Evolutionary conservation across 2,329 filamentous ascomycete genomes (phyloP).

Genomic region (Sphaerulina populicola): DNA sequence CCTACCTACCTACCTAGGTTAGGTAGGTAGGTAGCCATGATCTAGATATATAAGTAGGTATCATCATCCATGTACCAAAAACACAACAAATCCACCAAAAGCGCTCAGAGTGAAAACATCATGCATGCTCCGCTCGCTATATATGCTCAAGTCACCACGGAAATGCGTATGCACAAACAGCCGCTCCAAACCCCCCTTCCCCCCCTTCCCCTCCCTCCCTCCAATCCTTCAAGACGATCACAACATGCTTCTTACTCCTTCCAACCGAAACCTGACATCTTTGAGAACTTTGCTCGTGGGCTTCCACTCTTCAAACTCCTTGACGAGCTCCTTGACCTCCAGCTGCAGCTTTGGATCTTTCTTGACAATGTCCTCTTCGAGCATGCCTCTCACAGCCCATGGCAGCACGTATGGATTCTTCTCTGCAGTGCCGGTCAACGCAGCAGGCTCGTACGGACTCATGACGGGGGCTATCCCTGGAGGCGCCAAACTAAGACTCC

Average conservation of each 20-base stretch:
- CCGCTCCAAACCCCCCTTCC: not conserved
- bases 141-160: not conserved
- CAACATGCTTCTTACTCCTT: conserved; percentile 81
- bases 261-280: conserved; percentile 89
- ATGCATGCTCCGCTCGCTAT: not conserved
- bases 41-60: too few species aligned
- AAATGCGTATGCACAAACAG: not conserved
- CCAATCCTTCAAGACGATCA: conserved; percentile 24
- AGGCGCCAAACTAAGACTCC: conserved; percentile 15
- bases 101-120: too few species aligned
- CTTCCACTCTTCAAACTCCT: conserved; percentile 88
- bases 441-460: conserved; percentile 36
- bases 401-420: conserved; percentile 85
- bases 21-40: too few species aligned
- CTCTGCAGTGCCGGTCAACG: conserved; percentile 17
- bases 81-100: too few species aligned
- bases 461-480: conserved; percentile 30
- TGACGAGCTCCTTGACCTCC: conserved; percentile 72
- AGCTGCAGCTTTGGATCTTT: conserved; percentile 56
- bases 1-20: too few species aligned
- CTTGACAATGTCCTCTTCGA: conserved; percentile 87
- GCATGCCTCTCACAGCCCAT: conserved; percentile 86
- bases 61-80: too few species aligned
- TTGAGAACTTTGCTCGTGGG: conserved; percentile 83
- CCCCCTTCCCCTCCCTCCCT: too few species aligned